A percentile compares a stretch with the other conserved stretches of the same genome.
phyloP scores from a whole-genome alignment of 495 filamentous ascomycete species.

The Halenospora varia region DNA sequence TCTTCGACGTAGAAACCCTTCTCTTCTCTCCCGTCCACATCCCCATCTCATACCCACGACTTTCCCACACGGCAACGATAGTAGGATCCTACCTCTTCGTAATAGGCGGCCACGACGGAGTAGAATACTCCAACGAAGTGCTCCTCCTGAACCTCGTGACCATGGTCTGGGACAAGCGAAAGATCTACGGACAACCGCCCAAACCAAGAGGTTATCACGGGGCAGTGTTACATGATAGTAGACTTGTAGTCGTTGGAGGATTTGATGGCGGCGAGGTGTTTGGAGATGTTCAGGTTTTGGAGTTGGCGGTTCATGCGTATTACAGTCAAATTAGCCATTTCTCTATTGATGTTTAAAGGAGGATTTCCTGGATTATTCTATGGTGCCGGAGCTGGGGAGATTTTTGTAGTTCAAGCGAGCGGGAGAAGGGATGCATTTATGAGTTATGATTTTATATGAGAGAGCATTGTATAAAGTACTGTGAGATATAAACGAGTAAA shows the following conservation, averaged over 20 bases:
- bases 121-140: slow-evolving; percentile 62
- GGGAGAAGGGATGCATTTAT: neutral
- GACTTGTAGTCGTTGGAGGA: slow-evolving; percentile 56
- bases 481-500: neutral
- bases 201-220: slow-evolving; percentile 61
- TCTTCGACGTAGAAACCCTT: slow-evolving; percentile 57
- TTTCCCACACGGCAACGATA: slow-evolving; percentile 61
- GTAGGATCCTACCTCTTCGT: slow-evolving; percentile 65
- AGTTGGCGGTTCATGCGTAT: slow-evolving; percentile 61
- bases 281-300: slow-evolving; percentile 57
- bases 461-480: neutral
- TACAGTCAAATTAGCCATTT: slow-evolving; percentile 68
- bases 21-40: slow-evolving; percentile 50
- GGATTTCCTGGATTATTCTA: neutral
- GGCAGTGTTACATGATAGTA: slow-evolving; percentile 55
- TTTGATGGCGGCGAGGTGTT: slow-evolving; percentile 63
- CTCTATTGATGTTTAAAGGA: slow-evolving; percentile 52
- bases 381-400: neutral
- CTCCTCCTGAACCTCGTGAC: slow-evolving; percentile 62
- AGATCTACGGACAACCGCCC: slow-evolving; percentile 58
- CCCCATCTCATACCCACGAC: slow-evolving; percentile 47
- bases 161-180: slow-evolving; percentile 62
- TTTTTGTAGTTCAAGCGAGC: neutral
- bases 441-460: slow-evolving; percentile 4
- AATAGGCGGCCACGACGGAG: slow-evolving; percentile 61